Base-by-base conservation (phyloP, 2,329 filamentous ascomycete genomes). In the Phialophora expanda region DNA sequence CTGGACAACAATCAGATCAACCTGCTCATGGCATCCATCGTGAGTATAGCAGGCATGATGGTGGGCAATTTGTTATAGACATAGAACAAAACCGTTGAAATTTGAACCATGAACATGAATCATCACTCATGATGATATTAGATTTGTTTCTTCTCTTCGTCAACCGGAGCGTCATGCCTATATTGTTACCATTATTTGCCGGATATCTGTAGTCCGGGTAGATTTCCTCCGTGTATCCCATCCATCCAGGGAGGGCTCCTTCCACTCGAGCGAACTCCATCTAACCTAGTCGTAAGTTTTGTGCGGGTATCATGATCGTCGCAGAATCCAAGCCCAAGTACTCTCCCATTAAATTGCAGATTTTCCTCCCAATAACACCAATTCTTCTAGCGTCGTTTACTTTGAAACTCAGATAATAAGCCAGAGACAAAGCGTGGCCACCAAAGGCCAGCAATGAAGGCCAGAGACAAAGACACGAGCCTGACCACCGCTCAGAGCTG, bases 1-100 rank as follows among this genome's bases (percentile, higher is more conserved):
- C 81, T 99, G 64, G 93, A 96, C 78, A 99, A 99, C 78, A 99
- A 99, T 77, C 90, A 91, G 62, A 93, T 99, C 73, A 99, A 99
- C 77, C 87, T 97, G 65, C 77, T 94, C 64, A 98, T 97, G 94
- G 93, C 94, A 0, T 84, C 87, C 14, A 83, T 83, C 4, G 93
- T 96, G 86, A 97, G 91, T 75, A 70, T 93, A 20, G 86, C 89
- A 4, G 90, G 89, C 4, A 96, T 98, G 87, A 81, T 80, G 0
- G 78, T 86, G 38, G 87, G 64, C 17, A 58, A 55, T 32, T 32
- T 66, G n/a, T 20, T 65, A 41, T 69, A 60, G 51, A 54, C 24
- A 20, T 65, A 46, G 53, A 50, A 56, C 9, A 30, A 14, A 59
- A 7, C 26, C 48, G 20, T 1, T 24, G 14, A 26, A 50, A 20